Conservation (phyloP, 1,284 basidiomycete species). For the Neonothopanus nambi region DNA sequence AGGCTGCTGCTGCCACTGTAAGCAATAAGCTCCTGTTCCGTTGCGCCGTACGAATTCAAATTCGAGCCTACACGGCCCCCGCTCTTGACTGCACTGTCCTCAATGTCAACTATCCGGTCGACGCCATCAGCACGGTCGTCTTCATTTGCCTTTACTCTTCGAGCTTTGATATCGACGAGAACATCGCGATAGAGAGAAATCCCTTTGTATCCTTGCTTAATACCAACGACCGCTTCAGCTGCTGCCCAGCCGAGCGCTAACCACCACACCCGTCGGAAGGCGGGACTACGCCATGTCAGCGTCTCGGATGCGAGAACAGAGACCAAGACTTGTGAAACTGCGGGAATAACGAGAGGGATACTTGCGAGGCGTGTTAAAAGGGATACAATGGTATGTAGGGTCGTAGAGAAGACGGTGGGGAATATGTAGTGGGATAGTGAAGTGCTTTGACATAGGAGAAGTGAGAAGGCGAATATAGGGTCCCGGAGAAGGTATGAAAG, state of each 20-base stretch:
- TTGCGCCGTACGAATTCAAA: background rate
- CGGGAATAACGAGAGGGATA: conserved; percentile 53
- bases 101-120: conserved; percentile 2
- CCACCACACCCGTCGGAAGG: conserved; percentile 73
- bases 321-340: conserved; percentile 39
- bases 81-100: background rate
- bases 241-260: conserved; percentile 68
- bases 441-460: background rate
- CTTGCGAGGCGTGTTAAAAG: conserved; percentile 55
- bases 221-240: conserved; percentile 61
- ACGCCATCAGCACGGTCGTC: background rate
- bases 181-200: conserved; percentile 67
- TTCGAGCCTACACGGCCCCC: background rate
- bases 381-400: conserved; percentile 49
- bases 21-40: background rate
- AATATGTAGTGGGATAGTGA: background rate
- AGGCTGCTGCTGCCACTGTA: background rate
- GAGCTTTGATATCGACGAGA: conserved; percentile 43
- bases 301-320: conserved; percentile 11
- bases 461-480: conserved; percentile 43
- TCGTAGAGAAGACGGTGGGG: conserved; percentile 44
- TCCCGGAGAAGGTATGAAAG: conserved; percentile 57
- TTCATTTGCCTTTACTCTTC: background rate
- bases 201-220: conserved; percentile 68
- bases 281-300: conserved; percentile 56